Percentiles rank a stretch among this genome's conserved stretches.
phyloP scores from a whole-genome alignment of 2,329 filamentous ascomycete species.

The Trichoderma hamatum region DNA sequence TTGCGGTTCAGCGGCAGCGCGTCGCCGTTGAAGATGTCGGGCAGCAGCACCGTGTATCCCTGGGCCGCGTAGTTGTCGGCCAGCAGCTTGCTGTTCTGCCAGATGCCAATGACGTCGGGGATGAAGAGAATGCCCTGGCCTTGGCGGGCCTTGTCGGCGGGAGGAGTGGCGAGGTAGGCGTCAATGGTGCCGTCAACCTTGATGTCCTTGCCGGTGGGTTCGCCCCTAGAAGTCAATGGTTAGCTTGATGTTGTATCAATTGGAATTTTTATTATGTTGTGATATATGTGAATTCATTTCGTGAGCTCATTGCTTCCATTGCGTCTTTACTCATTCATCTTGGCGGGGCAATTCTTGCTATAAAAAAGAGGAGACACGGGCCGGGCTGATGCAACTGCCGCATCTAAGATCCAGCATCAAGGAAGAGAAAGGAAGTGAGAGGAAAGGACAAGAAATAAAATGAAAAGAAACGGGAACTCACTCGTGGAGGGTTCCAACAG shows the following conservation, averaged over 20 bases:
- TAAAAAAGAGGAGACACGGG: background rate
- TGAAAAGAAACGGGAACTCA: conserved; percentile 44
- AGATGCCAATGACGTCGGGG: conserved; percentile 41
- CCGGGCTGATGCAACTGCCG: background rate
- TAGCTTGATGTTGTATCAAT: background rate
- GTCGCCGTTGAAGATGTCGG: conserved; percentile 42
- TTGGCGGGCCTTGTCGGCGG: conserved; percentile 18
- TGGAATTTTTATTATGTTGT: background rate
- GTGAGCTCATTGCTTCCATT: background rate
- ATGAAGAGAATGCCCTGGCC: conserved; percentile 27
- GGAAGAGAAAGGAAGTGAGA: background rate
- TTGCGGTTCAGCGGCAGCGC: conserved; percentile 50
- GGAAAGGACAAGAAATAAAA: too few species aligned
- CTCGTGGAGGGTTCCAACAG: conserved; percentile 56
- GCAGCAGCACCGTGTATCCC: conserved; percentile 40
- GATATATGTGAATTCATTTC: background rate
- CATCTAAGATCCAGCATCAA: background rate
- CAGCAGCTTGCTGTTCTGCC: conserved; percentile 44
- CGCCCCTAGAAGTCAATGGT: conserved; percentile 13
- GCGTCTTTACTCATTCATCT: background rate
- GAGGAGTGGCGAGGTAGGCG: conserved; percentile 31
- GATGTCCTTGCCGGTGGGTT: conserved; percentile 22
- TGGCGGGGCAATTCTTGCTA: background rate
- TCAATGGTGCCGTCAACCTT: conserved; percentile 30
- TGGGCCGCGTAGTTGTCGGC: conserved; percentile 43